phyloP scores from a whole-genome alignment of 352 stramenopile genomes.

The Phytophthora palmivora region DNA sequence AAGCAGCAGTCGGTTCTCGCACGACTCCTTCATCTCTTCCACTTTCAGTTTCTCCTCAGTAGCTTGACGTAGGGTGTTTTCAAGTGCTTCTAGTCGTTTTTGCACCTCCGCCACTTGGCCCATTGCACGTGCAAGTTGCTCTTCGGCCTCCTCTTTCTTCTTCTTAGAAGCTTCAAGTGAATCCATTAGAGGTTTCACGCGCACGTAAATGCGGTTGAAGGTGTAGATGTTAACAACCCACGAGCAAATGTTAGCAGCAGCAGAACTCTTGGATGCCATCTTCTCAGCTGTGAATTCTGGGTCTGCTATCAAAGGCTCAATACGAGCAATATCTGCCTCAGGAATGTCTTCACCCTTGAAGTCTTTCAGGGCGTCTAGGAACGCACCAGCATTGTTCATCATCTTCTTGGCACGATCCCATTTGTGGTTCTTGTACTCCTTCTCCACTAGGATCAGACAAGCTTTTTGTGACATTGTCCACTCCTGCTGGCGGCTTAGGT shows the following conservation, averaged over 20 bases:
- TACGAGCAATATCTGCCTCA: conserved; percentile 92
- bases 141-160: conserved; percentile 93
- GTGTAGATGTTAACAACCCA: conserved; percentile 99
- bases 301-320: conserved; percentile 94
- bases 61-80: conserved; percentile 94
- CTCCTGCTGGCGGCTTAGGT: conserved; percentile 93
- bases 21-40: no score
- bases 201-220: conserved; percentile 99
- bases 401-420: conserved; percentile 99
- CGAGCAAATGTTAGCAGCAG: conserved; percentile 96
- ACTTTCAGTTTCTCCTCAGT: no score
- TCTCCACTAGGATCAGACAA: conserved; percentile 97
- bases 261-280: conserved; percentile 97
- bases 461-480: conserved; percentile 97
- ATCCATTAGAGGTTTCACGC: conserved; percentile 99
- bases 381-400: conserved; percentile 98
- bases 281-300: conserved; percentile 96
- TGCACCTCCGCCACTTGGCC: conserved; percentile 95
- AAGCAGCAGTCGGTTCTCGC: no score
- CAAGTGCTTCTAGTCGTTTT: conserved; percentile 90
- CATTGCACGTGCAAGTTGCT: conserved; percentile 92
- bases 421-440: conserved; percentile 98
- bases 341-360: conserved; percentile 96
- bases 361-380: conserved; percentile 92
- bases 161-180: conserved; percentile 94